Percentiles rank a stretch among this genome's conserved stretches.
These are phyloP conservation scores for Pseudoscleropodium purum DNA, from an alignment of 225 moss, liverwort and hornwort species.

Conservation along the genomic window DNA sequence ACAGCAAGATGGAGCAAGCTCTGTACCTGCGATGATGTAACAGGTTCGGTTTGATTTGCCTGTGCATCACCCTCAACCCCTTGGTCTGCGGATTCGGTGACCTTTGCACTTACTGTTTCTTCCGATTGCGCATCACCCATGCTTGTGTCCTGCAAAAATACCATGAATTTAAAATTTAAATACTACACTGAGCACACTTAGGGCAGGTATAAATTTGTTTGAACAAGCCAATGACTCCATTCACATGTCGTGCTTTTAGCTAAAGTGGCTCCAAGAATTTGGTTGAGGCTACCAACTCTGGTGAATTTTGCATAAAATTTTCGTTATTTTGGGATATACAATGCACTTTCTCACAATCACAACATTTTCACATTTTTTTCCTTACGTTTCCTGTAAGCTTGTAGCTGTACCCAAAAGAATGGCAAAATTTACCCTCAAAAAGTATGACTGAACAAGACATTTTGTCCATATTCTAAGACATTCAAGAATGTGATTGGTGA, in stretches of 20 bases:
- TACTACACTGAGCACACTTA: not conserved
- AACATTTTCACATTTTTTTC: not conserved
- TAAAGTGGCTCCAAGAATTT: not conserved
- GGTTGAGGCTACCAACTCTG: not conserved
- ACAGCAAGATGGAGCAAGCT: not conserved
- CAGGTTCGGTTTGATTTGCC: slow-evolving; percentile 2
- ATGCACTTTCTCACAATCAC: not conserved
- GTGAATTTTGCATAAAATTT: not conserved
- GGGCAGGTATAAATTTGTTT: not conserved
- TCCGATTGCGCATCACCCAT: slow-evolving; percentile 1
- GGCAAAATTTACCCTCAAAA: not conserved
- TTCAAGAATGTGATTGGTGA: not conserved
- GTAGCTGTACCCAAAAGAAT: not conserved
- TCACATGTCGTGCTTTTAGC: not conserved
- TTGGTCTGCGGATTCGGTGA: slow-evolving; percentile 2
- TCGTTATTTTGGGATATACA: not conserved
- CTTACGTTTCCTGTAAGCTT: not conserved
- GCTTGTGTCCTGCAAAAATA: slow-evolving; percentile 8
- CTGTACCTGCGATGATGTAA: slow-evolving; percentile 9
- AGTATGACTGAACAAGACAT: not conserved
- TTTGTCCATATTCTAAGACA: no score
- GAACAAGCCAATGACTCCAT: not conserved
- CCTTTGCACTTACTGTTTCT: not conserved
- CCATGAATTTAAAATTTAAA: not conserved
- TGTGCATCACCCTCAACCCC: not conserved